Base-by-base conservation (phyloP, 768 basidiomycete species). In the Pleurotus ostreatus region DNA sequence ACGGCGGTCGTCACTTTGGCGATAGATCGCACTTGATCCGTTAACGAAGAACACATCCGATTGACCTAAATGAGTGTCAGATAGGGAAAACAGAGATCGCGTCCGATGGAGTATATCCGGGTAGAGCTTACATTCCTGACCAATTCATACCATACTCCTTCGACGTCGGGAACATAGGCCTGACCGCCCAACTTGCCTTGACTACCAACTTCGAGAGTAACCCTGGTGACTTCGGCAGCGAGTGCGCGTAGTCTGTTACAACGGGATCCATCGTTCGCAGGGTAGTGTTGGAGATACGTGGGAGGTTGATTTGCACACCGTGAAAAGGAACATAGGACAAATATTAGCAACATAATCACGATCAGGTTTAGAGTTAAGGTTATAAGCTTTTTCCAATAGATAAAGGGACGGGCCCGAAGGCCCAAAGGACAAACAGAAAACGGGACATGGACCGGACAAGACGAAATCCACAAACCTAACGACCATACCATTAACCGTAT, bases 131-230 rank as follows among this genome's bases (percentile, higher is more conserved):
- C 88, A 63, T 89, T 89, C 48, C 82, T 74, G 56, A 89, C 89
- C 70, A 90, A 74, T 66, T 92, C 86, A 59, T 84, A 81, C 89
- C 89, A 89, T 16, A 89, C 86, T 18, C 92, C 92, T 66, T 93
- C 88, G 26, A 93, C 92, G 60, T 92, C 89, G 25, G 89, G 86
- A 8, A 95, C 92, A 54, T 85, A 77, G 1, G 91, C 92, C 68
- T 93, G 89, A 48, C 91, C 91, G 58, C 92, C 92, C 56, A 94
- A 74, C 73, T 91, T 90, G n/a, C 92, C 92, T 73, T 94, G 87
- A 59, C 84, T 88, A 62, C 89, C 91, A 67, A 93, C 90, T 74
- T 92, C 89, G 46, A 88, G 71, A 4, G 89, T 89, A 57, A 92
- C 89, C 41, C 89, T 78, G 5, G 89, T 92, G 54, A 92, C 90